A percentile compares a stretch with the other conserved stretches of the same genome.
Evolutionary conservation across 2,329 filamentous ascomycete genomes (phyloP).

Genomic region (Exophiala calicioides): DNA sequence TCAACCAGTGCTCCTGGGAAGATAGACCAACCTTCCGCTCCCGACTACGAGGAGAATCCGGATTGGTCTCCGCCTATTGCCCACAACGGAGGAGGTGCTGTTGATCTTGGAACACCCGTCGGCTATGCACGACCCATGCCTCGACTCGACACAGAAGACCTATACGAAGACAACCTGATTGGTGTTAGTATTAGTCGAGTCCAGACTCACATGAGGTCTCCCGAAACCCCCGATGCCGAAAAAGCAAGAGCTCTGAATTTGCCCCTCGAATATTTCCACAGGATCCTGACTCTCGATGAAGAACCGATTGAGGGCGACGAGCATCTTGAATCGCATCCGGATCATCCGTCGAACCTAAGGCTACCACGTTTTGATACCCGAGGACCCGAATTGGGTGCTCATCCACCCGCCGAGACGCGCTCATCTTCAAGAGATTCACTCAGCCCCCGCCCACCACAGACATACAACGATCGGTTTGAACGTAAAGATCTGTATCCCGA

Average conservation of each 20-base stretch:
- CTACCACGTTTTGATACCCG: no score
- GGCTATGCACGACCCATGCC: slow-evolving; percentile 1
- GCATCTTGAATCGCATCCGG: slow-evolving; percentile 3
- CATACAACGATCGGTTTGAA: neutral
- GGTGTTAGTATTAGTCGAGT: slow-evolving; percentile 61
- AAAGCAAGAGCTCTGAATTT: slow-evolving; percentile 58
- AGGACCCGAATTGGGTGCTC: no score
- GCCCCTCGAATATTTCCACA: slow-evolving; percentile 16
- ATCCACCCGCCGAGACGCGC: neutral
- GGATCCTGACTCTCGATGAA: slow-evolving; percentile 10
- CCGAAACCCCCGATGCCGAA: slow-evolving; percentile 59
- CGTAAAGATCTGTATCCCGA: neutral
- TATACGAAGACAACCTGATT: slow-evolving; percentile 44
- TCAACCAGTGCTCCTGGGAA: slow-evolving; percentile 20
- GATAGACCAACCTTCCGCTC: slow-evolving; percentile 15
- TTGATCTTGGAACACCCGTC: slow-evolving; percentile 5
- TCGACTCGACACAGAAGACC: slow-evolving; percentile 12
- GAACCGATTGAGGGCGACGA: slow-evolving; percentile 11
- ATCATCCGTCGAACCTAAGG: no score
- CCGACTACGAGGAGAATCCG: slow-evolving; percentile 4
- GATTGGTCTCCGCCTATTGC: slow-evolving; percentile 7
- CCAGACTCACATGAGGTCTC: slow-evolving; percentile 59
- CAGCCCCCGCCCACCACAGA: neutral
- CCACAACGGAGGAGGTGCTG: slow-evolving; percentile 4
- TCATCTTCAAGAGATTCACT: neutral